Evolutionary conservation across 345 rosid species (phyloP), one percentile per base, ranked within the genome.

Genomic region (Crucihimalaya himalaica): DNA sequence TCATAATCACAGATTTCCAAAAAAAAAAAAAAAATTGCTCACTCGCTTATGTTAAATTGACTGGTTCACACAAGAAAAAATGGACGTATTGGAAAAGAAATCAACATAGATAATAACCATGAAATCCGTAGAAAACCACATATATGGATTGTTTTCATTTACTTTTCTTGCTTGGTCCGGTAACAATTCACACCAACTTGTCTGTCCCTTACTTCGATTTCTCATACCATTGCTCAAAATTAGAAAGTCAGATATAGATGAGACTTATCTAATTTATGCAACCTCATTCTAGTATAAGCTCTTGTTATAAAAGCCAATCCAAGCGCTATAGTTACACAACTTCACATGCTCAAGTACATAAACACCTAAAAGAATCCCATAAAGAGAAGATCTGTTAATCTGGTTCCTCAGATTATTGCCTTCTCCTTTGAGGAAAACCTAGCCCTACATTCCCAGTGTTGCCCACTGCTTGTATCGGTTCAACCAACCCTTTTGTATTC

Each of bases 361-460:
- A 51, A 23, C 60, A 66, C 39, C 6, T 63, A 31, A 10, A 5
- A 21, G 43, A 14, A 34, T 48, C 32, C 8, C 32, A 23, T 46
- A 40, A 28, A 40, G 15, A 63, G 14, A 20, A 52, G 4, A 40
- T 53, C 18, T 52, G 63, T 27, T 54, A 10, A 40, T 63, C 14
- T 52, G 55, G 37, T 54, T 32, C 63, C 64, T 54, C 11, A 15
- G 21, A 64, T 67, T 66, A 59, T 75, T 63, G 70, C 28, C 66
- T 75, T 79, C 86, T 82, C 52, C 76, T 79, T 35, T 66, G 78
- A 47, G 91, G 86, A 87, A 86, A 92, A 6, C 96, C 96, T 35
- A 92, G 52, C 20, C 98, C 98, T 46, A 88, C 87, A 62, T 56
- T 88, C 68, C 98, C 98, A 40, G 82, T 73, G 71, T 89, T 89